Evolutionary conservation across 1,284 basidiomycete genomes (phyloP).

Genomic region (Cerrena zonata): DNA sequence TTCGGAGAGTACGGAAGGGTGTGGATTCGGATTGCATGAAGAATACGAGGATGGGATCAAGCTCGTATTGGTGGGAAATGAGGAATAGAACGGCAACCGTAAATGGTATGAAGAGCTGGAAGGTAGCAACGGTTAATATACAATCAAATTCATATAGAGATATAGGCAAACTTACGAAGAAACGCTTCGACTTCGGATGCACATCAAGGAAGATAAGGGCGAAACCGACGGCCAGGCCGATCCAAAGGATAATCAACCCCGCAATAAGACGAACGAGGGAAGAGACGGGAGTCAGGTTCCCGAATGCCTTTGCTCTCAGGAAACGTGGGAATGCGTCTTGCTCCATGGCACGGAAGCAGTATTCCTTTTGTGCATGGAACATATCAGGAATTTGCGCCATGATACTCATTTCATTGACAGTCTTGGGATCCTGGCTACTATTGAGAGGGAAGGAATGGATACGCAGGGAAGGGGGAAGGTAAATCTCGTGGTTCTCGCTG

Average conservation of each 20-base stretch:
- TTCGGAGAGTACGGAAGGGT: slow-evolving; percentile 84
- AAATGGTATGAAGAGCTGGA: slow-evolving; percentile 89
- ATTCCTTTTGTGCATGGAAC: slow-evolving; percentile 96
- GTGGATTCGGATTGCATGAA: slow-evolving; percentile 82
- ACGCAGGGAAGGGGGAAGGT: slow-evolving; percentile 82
- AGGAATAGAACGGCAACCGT: slow-evolving; percentile 85
- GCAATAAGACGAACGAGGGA: slow-evolving; percentile 78
- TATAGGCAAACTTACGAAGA: slow-evolving; percentile 74
- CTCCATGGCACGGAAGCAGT: slow-evolving; percentile 95
- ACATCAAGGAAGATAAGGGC: slow-evolving; percentile 91
- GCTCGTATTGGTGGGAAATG: slow-evolving; percentile 91
- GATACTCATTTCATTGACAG: slow-evolving; percentile 64
- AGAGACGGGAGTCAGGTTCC: slow-evolving; percentile 88
- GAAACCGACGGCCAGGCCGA: slow-evolving; percentile 84
- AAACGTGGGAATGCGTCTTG: slow-evolving; percentile 96
- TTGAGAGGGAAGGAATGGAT: slow-evolving; percentile 74
- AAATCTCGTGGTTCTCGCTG: slow-evolving; percentile 83
- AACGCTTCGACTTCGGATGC: slow-evolving; percentile 80
- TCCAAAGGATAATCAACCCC: slow-evolving; percentile 87
- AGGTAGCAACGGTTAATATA: not conserved
- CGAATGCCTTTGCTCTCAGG: slow-evolving; percentile 92
- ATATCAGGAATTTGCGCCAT: slow-evolving; percentile 92
- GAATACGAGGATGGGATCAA: slow-evolving; percentile 88
- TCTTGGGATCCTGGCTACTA: slow-evolving; percentile 64
- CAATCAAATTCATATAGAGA: not conserved